Evolutionary conservation across 257 asterid species (phyloP).

Genomic region (Eustoma russellianum): DNA sequence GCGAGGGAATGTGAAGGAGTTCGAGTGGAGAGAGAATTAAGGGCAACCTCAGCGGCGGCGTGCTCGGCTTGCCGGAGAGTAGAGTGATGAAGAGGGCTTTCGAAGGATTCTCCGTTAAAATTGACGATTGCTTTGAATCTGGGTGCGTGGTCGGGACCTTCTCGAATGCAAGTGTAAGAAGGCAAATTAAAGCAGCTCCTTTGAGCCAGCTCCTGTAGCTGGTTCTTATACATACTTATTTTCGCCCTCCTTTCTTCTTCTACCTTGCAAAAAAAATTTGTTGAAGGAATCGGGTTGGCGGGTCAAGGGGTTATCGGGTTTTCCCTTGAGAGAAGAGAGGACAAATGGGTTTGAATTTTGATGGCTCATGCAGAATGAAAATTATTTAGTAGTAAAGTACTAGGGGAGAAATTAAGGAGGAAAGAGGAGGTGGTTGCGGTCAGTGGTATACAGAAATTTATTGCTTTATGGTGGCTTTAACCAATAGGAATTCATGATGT

Average conservation of each 20-base stretch:
- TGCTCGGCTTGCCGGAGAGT: conserved; percentile 82
- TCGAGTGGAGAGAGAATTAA: conserved; percentile 44
- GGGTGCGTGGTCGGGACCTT: conserved; percentile 94
- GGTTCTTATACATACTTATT: conserved; percentile 62
- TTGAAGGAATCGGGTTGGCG: not conserved
- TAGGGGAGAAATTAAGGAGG: not conserved
- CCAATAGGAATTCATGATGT: too few species aligned
- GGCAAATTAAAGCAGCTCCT: conserved; percentile 84
- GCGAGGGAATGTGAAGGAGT: conserved; percentile 67
- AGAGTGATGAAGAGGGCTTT: conserved; percentile 50
- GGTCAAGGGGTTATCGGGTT: conserved; percentile 1
- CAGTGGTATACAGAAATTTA: conserved; percentile 7
- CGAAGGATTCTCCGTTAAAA: conserved; percentile 66
- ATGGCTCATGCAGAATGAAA: conserved; percentile 1
- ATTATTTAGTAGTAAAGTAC: not conserved
- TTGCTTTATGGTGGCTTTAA: conserved; percentile 6
- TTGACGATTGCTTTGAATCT: conserved; percentile 69
- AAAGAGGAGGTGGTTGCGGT: conserved; percentile 1
- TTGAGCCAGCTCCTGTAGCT: conserved; percentile 92
- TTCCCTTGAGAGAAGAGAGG: not conserved
- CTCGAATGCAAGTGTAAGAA: conserved; percentile 61
- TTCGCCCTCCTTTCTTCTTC: not conserved
- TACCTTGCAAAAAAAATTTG: too few species aligned
- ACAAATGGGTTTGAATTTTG: not conserved
- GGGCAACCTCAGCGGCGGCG: conserved; percentile 82